phyloP scores from a whole-genome alignment of 306 rosid species.

The Quercus suber region DNA sequence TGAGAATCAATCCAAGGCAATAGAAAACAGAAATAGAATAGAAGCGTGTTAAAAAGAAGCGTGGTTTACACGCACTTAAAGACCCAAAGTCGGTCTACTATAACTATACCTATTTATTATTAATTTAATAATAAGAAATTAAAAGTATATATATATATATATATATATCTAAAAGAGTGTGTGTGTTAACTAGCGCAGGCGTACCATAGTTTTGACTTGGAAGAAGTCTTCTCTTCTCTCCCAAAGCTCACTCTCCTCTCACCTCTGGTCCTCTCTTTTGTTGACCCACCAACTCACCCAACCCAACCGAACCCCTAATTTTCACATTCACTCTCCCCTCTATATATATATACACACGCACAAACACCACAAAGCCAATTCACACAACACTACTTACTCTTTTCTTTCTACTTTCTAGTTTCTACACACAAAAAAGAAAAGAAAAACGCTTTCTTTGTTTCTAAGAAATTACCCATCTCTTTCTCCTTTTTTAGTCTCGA shows the following conservation, averaged over 20 bases:
- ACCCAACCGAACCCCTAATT: background rate
- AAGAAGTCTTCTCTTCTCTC: constrained; percentile 28
- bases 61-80: constrained; percentile 1
- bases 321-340: background rate
- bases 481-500: background rate
- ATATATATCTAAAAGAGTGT: background rate
- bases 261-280: constrained; percentile 17
- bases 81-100: background rate
- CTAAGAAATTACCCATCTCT: background rate
- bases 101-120: background rate
- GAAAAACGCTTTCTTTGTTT: too few relatives aligned
- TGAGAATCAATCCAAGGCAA: too few relatives aligned
- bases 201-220: constrained; percentile 58
- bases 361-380: too few relatives aligned
- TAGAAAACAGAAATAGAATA: too few relatives aligned
- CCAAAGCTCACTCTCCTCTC: too few relatives aligned
- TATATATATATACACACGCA: background rate
- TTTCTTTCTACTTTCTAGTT: background rate
- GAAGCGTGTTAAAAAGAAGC: background rate
- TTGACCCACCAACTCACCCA: constrained; percentile 77
- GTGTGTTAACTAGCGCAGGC: constrained; percentile 14
- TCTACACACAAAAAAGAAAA: too few relatives aligned
- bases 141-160: too few relatives aligned
- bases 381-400: background rate
- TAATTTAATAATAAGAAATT: background rate